phyloP scores from a whole-genome alignment of 2,329 filamentous ascomycete genomes.

The Ceratocystis smalleyi region DNA sequence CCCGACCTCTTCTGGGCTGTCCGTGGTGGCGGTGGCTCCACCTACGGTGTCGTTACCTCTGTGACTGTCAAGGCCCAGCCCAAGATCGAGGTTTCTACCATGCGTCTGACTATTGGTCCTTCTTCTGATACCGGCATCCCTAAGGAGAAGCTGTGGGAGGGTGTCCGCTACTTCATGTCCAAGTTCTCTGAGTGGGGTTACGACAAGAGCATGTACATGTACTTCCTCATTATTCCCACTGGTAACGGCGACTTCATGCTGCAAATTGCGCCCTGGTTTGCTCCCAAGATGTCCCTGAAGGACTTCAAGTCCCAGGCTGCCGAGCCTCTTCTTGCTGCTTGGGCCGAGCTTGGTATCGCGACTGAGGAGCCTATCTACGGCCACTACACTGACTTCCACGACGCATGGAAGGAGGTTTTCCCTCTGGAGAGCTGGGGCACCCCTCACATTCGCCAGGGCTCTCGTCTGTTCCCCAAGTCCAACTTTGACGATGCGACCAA shows the following conservation, averaged over 20 bases:
- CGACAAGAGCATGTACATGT: conserved; percentile 17
- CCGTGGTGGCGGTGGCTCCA: conserved; percentile 30
- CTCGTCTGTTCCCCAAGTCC: conserved; percentile 23
- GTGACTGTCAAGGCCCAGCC: conserved; percentile 25
- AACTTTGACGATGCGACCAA: conserved; percentile 21
- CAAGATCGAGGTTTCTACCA: conserved; percentile 24
- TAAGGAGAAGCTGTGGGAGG: conserved; percentile 25
- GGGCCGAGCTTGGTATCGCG: conserved; percentile 27
- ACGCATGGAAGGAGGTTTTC: conserved; percentile 22
- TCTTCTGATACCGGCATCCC: conserved; percentile 24
- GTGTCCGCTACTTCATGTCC: conserved; percentile 25
- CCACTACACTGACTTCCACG: conserved; percentile 22
- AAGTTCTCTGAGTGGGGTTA: conserved; percentile 19
- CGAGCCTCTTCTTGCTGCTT: conserved; percentile 23
- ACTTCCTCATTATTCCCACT: conserved; percentile 20
- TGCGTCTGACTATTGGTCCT: conserved; percentile 22
- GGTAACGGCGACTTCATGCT: conserved; percentile 23
- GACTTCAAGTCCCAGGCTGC: conserved; percentile 24
- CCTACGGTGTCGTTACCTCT: conserved; percentile 31
- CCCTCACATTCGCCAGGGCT: conserved; percentile 19
- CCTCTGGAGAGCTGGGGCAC: conserved; percentile 16
- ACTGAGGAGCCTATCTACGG: conserved; percentile 18
- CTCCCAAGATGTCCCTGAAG: conserved; percentile 20
- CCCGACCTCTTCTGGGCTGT: conserved; percentile 36
- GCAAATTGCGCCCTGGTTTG: conserved; percentile 23